These are phyloP conservation scores for Parathielavia appendiculata DNA, from an alignment of 495 filamentous ascomycete genomes.

Conservation along the genomic window DNA sequence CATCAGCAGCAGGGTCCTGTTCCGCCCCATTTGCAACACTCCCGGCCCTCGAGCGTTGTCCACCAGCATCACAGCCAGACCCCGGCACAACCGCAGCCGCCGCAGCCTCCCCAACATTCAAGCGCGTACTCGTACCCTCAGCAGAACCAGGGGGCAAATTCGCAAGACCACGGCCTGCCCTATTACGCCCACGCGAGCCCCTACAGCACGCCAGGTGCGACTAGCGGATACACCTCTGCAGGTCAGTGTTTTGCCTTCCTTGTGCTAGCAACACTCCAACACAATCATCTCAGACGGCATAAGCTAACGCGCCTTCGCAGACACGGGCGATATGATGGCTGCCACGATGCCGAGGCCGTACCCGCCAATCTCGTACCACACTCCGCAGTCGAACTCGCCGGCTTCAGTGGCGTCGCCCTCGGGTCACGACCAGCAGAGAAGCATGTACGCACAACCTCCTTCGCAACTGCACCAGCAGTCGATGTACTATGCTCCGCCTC, in stretches of 20 bases:
- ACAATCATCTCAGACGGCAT: neutral
- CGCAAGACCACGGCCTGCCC: constrained; percentile 54
- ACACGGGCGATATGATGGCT: constrained; percentile 89
- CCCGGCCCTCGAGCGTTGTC: constrained; percentile 58
- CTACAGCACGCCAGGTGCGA: constrained; percentile 66
- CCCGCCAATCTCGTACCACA: constrained; percentile 86
- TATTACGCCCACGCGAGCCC: constrained; percentile 71
- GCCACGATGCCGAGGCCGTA: constrained; percentile 82
- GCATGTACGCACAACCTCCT: constrained; percentile 74
- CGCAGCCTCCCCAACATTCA: constrained; percentile 44
- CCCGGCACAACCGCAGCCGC: constrained; percentile 40
- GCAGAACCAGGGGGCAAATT: constrained; percentile 40
- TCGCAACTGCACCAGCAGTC: constrained; percentile 72
- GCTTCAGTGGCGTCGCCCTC: constrained; percentile 92
- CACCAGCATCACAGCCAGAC: constrained; percentile 58
- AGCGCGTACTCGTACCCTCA: constrained; percentile 57
- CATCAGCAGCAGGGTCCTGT: constrained; percentile 54
- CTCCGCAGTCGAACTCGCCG: constrained; percentile 91
- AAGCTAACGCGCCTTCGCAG: constrained; percentile 44
- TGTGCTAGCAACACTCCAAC: constrained; percentile 8
- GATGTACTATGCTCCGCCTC: constrained; percentile 58
- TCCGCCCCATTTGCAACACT: constrained; percentile 55
- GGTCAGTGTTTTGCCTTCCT: constrained; percentile 52
- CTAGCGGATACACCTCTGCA: constrained; percentile 69
- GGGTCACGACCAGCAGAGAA: constrained; percentile 80